Conservation (phyloP, 345 rosid species). For the Passiflora organensis region DNA sequence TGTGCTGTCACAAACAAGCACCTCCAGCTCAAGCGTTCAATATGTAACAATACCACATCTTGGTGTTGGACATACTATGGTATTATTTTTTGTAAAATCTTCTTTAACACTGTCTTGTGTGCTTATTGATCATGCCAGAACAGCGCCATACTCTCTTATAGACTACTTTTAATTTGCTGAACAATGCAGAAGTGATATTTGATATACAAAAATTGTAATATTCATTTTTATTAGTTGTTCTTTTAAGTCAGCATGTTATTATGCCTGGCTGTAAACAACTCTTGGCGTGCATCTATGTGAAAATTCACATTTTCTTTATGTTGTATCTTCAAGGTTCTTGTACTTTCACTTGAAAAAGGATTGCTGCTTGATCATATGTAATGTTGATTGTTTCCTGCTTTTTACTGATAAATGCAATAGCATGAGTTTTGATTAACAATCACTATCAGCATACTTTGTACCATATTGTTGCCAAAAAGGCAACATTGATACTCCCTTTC, state of each 20-base stretch:
- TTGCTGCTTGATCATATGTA: no score
- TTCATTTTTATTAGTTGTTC: no score
- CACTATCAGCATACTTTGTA: not conserved
- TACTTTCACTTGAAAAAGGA: not conserved
- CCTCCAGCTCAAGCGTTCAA: slow-evolving; percentile 44
- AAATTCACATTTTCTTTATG: not conserved
- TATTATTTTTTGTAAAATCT: slow-evolving; percentile 26
- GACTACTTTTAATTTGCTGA: no score
- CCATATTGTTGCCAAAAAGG: not conserved
- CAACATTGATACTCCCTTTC: not conserved
- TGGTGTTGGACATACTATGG: slow-evolving; percentile 57
- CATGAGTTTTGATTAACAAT: not conserved
- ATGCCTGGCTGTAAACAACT: no score
- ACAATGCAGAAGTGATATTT: no score
- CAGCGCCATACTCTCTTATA: no score
- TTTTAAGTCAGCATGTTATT: no score
- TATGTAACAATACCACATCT: slow-evolving; percentile 45
- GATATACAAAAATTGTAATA: no score
- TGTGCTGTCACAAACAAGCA: slow-evolving; percentile 41
- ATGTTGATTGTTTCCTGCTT: not conserved
- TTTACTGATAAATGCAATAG: not conserved
- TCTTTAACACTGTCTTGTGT: not conserved
- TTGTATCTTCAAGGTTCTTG: not conserved
- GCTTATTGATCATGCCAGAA: not conserved
- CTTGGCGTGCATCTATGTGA: not conserved